A percentile compares a stretch with the other conserved stretches of the same genome.
phyloP scores from a whole-genome alignment of 495 filamentous ascomycete species.

The Sabuloglossum arenarium region DNA sequence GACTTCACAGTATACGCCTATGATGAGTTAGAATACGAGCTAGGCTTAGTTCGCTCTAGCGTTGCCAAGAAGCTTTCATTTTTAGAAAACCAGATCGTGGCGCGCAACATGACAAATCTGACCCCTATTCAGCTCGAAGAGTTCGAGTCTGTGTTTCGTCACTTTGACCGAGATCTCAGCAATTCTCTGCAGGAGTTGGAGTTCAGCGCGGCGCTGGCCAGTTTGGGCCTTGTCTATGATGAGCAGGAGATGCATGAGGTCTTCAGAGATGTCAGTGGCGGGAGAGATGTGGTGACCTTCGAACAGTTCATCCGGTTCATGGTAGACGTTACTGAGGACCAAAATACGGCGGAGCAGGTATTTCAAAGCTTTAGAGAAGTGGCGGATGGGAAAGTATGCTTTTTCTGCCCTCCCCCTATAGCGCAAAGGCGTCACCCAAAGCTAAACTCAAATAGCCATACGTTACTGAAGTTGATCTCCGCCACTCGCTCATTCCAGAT shows the following conservation, averaged over 20 bases:
- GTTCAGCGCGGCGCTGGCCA: constrained; percentile 85
- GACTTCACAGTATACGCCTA: constrained; percentile 97
- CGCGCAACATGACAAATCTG: constrained; percentile 94
- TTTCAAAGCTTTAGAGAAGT: constrained; percentile 94
- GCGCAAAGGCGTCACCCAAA: background rate
- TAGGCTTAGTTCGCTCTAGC: constrained; percentile 70
- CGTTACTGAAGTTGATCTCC: constrained; percentile 89
- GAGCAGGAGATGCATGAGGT: constrained; percentile 92
- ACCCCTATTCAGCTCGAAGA: constrained; percentile 96
- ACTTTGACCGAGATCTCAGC: constrained; percentile 85
- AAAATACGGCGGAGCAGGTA: constrained; percentile 94
- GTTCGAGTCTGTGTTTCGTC: constrained; percentile 91
- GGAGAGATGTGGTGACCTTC: constrained; percentile 63
- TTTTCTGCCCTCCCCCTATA: background rate
- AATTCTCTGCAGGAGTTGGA: constrained; percentile 88
- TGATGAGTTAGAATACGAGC: constrained; percentile 86
- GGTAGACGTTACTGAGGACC: constrained; percentile 95
- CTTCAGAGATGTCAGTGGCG: constrained; percentile 59
- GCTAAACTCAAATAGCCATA: constrained; percentile 38
- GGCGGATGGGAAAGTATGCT: constrained; percentile 72
- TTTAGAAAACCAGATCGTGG: constrained; percentile 92
- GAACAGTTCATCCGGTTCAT: constrained; percentile 99
- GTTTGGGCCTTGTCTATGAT: constrained; percentile 80
- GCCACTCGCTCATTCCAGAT: constrained; percentile 85
- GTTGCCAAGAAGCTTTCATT: constrained; percentile 92